Evolutionary conservation across 1,284 basidiomycete genomes (phyloP).

Genomic region (Ceratobasidium sp.): DNA sequence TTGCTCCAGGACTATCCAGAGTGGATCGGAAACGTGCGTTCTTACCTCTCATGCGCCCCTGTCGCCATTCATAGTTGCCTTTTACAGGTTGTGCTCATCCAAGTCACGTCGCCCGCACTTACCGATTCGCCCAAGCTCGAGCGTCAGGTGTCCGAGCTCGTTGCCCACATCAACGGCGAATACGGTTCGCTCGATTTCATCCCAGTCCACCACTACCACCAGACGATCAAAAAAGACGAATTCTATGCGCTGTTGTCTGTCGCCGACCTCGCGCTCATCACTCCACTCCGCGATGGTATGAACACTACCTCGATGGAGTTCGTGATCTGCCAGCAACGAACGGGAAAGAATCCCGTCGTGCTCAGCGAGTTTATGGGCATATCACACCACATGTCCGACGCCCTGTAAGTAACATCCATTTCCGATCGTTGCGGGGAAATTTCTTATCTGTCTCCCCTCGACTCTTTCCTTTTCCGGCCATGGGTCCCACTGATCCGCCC

Average conservation of each 20-base stretch:
- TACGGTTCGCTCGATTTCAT: conserved; percentile 96
- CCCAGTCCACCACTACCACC: conserved; percentile 99
- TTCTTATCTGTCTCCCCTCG: conserved; percentile 43
- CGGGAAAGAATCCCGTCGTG: conserved; percentile 84
- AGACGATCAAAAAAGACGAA: conserved; percentile 96
- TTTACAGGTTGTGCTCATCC: conserved; percentile 64
- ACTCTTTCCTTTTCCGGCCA: conserved; percentile 52
- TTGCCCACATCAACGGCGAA: conserved; percentile 96
- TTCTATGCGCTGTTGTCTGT: conserved; percentile 97
- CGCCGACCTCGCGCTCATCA: conserved; percentile 95
- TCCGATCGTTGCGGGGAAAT: conserved; percentile 10
- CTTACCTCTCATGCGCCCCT: conserved; percentile 48
- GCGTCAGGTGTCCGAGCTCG: conserved; percentile 92
- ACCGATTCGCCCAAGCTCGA: conserved; percentile 95
- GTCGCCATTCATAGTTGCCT: neutral
- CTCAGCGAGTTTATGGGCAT: conserved; percentile 99
- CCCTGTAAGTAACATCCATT: conserved; percentile 64
- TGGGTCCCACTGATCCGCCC: conserved; percentile 57
- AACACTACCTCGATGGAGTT: conserved; percentile 99
- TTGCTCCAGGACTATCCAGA: conserved; percentile 93
- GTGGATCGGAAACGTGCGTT: conserved; percentile 85
- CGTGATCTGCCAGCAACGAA: conserved; percentile 88
- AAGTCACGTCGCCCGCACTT: conserved; percentile 94
- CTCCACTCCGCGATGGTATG: conserved; percentile 97
- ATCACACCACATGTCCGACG: conserved; percentile 84